Base-by-base conservation (phyloP, 139 green algal species). In the Chlorella sp. region DNA sequence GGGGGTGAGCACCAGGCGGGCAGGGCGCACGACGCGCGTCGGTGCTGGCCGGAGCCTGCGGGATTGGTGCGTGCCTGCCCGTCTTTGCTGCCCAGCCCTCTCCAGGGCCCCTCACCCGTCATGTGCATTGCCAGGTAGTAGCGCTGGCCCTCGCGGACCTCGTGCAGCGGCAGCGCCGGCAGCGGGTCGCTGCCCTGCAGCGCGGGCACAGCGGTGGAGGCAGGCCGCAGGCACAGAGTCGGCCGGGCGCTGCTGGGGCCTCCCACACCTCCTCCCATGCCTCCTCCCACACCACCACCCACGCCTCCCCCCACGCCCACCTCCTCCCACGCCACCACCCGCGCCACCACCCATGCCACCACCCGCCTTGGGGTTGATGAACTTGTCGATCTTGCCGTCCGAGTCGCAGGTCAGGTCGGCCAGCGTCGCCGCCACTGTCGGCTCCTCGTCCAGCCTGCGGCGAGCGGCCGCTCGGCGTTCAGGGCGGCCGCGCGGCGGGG, bases 351-450 rank as follows among this genome's bases (percentile, higher is more conserved):
- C 72, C n/a, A n/a, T n/a, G n/a, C n/a, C n/a, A n/a, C n/a, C n/a
- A n/a, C n/a, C 8, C 74, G 69, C 76, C 29, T 62, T 73, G 9
- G 76, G 46, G 46, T 80, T 80, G 60, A 89, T 90, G 76, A 93
- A 93, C 15, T 36, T 35, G 60, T 86, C 51, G 6, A 93, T 66
- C 69, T 89, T 87, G 61, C 88, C 88, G 67, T 93, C 88, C 0
- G 63, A 83, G 79, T 93, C 88, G 77, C 88, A 93, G 19, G 88
- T 93, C 6, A 93, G 46, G 74, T 93, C 88, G 3, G 78, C 86
- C 62, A 93, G 79, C 1, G 75, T 84, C 56, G 88, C 88, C 3
- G 53, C n/a, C 40, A 82, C 78, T 1, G 42, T 51, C 14, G 88
- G 89, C 68, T 85, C 59, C 72, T 93, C 83, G 23, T 66, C n/a